A percentile compares a stretch with the other conserved stretches of the same genome.
Evolutionary conservation across 345 rosid genomes (phyloP).

Genomic region (Lumnitzera racemosa): DNA sequence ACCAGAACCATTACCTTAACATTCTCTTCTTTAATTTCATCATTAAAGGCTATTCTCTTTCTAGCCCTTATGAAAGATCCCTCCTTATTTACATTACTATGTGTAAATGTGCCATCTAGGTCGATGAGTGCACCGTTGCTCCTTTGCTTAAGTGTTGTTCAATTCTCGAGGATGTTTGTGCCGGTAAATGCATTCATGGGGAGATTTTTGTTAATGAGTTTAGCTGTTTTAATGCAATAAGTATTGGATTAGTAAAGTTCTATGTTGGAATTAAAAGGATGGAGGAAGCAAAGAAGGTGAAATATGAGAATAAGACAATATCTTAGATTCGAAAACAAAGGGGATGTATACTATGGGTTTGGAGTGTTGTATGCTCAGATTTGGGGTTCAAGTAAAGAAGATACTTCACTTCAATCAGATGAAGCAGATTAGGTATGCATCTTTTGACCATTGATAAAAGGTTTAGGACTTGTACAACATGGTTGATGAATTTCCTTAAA

Average conservation of each 20-base stretch:
- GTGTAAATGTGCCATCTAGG: conserved; percentile 10
- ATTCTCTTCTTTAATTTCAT: conserved; percentile 16
- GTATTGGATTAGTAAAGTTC: conserved; percentile 14
- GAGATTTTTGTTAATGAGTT: conserved; percentile 6
- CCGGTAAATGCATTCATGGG: conserved; percentile 7
- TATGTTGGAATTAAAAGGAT: conserved; percentile 3
- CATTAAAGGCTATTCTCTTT: conserved; percentile 13
- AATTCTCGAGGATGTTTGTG: neutral
- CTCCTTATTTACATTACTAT: conserved; percentile 8
- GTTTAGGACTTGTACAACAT: too few species aligned
- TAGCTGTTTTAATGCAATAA: conserved; percentile 7
- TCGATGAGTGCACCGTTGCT: conserved; percentile 13
- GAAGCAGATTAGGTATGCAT: too few species aligned
- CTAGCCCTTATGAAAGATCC: conserved; percentile 5
- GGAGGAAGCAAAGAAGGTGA: conserved; percentile 12
- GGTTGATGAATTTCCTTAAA: too few species aligned
- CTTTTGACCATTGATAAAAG: too few species aligned
- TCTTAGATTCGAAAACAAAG: too few species aligned
- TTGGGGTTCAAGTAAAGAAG: too few species aligned
- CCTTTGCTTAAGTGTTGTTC: conserved; percentile 12
- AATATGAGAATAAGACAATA: too few species aligned
- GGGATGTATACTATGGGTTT: too few species aligned
- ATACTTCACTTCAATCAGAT: too few species aligned
- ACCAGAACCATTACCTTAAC: conserved; percentile 9
- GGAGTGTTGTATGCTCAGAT: too few species aligned